Evolutionary conservation across 305 asterid genomes (phyloP).

Genomic region (Salvia sclarea): DNA sequence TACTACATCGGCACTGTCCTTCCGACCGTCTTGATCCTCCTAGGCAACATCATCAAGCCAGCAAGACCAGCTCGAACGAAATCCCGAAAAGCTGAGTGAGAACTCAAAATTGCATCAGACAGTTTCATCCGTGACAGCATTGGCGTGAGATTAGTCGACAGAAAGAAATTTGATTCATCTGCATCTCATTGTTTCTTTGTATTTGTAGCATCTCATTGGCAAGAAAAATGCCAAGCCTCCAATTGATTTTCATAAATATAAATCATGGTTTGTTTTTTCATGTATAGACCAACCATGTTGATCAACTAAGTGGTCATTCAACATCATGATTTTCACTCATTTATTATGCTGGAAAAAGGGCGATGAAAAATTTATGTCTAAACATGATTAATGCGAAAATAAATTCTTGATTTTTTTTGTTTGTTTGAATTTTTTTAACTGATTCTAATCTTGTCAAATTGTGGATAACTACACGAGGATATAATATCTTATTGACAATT

Average conservation of each 20-base stretch:
- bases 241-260: constrained; percentile 19
- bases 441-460: no score
- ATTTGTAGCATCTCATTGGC: constrained; percentile 31
- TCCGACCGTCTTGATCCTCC: constrained; percentile 63
- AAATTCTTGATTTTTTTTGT: no score
- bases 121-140: constrained; percentile 4
- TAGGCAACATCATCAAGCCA: constrained; percentile 78
- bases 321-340: no score
- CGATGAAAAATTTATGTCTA: no score
- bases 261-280: constrained; percentile 16
- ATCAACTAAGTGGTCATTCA: neutral
- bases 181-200: constrained; percentile 34
- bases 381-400: no score
- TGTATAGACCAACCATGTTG: neutral
- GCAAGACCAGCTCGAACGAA: constrained; percentile 67
- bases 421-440: no score
- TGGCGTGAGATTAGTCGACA: constrained; percentile 20
- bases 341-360: no score
- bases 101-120: constrained; percentile 22
- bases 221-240: constrained; percentile 26
- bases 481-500: no score
- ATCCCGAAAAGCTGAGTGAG: constrained; percentile 74
- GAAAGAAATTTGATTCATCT: constrained; percentile 15
- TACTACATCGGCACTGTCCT: constrained; percentile 80
- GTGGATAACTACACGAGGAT: no score